Conservation (phyloP, 2,329 filamentous ascomycete species). For the Penicillium sp. region DNA sequence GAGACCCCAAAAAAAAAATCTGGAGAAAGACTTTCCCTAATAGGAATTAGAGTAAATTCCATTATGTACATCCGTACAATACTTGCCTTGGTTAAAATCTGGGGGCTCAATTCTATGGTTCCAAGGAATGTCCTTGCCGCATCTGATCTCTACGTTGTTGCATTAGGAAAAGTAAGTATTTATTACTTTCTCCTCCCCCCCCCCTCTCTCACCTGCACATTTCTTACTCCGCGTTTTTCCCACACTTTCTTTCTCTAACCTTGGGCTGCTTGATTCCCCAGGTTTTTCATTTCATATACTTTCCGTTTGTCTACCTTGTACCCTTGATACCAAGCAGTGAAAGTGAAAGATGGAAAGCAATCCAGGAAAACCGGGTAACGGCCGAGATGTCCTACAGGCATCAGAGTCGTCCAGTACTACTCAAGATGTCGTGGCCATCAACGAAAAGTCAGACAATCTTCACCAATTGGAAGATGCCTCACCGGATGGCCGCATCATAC, state of each 20-base stretch:
- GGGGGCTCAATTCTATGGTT: conserved; percentile 3
- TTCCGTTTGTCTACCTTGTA: not conserved
- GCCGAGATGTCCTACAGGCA: conserved; percentile 27
- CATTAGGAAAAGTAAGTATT: conserved; percentile 16
- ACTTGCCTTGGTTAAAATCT: not conserved
- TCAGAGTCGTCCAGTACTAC: conserved; percentile 36
- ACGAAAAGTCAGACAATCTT: conserved; percentile 20
- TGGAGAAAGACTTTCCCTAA: not conserved
- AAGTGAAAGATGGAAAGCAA: conserved; percentile 16
- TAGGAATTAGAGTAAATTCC: not conserved
- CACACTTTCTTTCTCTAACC: conserved; percentile 2
- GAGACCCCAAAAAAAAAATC: not conserved
- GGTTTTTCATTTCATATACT: not conserved
- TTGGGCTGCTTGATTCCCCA: not conserved
- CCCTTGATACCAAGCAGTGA: not conserved
- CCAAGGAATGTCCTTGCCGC: conserved; percentile 11
- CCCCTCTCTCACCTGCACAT: not conserved
- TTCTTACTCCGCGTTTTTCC: not conserved
- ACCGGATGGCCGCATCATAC: conserved; percentile 29
- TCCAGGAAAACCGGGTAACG: conserved; percentile 18
- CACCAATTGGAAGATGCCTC: conserved; percentile 27
- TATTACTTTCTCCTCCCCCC: conserved; percentile 9
- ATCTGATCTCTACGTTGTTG: conserved; percentile 9
- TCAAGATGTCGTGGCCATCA: conserved; percentile 21
- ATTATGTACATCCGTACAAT: not conserved